These are phyloP conservation scores for Cyberlindnera nakhonratchasimensis DNA, from an alignment of 805 yeast species.

Conservation along the genomic window DNA sequence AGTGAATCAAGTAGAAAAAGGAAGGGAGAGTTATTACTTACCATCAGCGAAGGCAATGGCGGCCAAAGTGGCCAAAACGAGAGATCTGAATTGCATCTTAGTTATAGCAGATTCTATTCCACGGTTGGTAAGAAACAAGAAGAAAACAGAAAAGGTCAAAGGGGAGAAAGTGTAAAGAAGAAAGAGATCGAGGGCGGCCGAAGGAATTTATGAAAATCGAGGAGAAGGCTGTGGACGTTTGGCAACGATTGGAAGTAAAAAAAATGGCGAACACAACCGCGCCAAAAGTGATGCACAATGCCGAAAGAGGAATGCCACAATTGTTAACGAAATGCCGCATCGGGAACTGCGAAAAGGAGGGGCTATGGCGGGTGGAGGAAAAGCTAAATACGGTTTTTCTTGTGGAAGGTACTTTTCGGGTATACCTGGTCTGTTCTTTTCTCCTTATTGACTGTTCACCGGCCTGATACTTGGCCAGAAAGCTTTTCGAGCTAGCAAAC, in stretches of 20 bases:
- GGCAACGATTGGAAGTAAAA: not conserved
- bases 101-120: not conserved
- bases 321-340: slow-evolving; percentile 10
- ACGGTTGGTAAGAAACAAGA: not conserved
- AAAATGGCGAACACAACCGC: slow-evolving; percentile 8
- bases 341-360: not conserved
- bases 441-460: too few relatives aligned
- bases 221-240: slow-evolving; percentile 6
- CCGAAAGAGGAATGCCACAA: slow-evolving; percentile 5
- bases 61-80: slow-evolving; percentile 47
- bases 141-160: not conserved
- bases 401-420: too few relatives aligned
- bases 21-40: slow-evolving; percentile 25
- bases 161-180: slow-evolving; percentile 2
- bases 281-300: slow-evolving; percentile 2
- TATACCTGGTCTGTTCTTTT: too few relatives aligned
- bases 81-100: slow-evolving; percentile 54
- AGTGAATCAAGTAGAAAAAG: slow-evolving; percentile 3
- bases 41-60: slow-evolving; percentile 44
- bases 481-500: too few relatives aligned
- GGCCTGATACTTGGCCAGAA: too few relatives aligned
- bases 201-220: slow-evolving; percentile 14
- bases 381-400: too few relatives aligned
- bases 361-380: too few relatives aligned
- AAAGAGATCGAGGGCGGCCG: not conserved